Percentiles rank a stretch among this genome's conserved stretches.
phyloP scores from a whole-genome alignment of 2,329 filamentous ascomycete genomes.

The Fusarium ambrosium region DNA sequence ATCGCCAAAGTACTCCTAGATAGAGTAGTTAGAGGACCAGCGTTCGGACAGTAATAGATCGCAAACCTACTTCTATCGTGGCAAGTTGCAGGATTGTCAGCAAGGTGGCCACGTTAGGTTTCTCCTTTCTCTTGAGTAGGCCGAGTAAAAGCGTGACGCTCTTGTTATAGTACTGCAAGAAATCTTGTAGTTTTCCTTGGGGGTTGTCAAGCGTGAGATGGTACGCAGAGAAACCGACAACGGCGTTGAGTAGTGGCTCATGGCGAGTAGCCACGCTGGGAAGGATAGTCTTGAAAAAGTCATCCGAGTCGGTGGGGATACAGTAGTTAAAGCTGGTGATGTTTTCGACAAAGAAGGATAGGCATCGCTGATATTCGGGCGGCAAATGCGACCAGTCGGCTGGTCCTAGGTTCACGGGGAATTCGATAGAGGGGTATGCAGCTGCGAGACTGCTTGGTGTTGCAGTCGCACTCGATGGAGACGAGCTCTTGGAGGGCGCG shows the following conservation, averaged over 20 bases:
- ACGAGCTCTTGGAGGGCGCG: slow-evolving; percentile 61
- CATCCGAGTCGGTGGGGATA: slow-evolving; percentile 75
- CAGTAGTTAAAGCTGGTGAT: slow-evolving; percentile 88
- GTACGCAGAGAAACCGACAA: slow-evolving; percentile 91
- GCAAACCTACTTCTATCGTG: slow-evolving; percentile 82
- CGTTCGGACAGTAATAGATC: slow-evolving; percentile 9
- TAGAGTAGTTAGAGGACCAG: slow-evolving; percentile 19
- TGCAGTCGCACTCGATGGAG: slow-evolving; percentile 65
- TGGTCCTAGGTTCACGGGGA: slow-evolving; percentile 42
- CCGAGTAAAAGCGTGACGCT: slow-evolving; percentile 83
- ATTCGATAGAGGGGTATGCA: slow-evolving; percentile 46
- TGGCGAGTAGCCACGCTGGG: slow-evolving; percentile 78
- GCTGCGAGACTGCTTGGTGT: slow-evolving; percentile 51
- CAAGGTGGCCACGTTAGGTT: slow-evolving; percentile 79
- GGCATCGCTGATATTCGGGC: slow-evolving; percentile 80
- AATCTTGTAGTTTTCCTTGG: slow-evolving; percentile 81
- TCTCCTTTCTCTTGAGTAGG: slow-evolving; percentile 78
- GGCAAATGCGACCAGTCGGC: slow-evolving; percentile 71
- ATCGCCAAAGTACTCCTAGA: slow-evolving; percentile 91
- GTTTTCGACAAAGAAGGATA: slow-evolving; percentile 82
- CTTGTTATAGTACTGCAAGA: slow-evolving; percentile 90
- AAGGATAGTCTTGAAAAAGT: slow-evolving; percentile 81
- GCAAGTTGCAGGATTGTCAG: slow-evolving; percentile 92
- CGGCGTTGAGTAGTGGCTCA: slow-evolving; percentile 86
- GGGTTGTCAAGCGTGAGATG: slow-evolving; percentile 80